Conservation (phyloP, 1,139 yeast genomes). For the Geotrichum siamense region DNA sequence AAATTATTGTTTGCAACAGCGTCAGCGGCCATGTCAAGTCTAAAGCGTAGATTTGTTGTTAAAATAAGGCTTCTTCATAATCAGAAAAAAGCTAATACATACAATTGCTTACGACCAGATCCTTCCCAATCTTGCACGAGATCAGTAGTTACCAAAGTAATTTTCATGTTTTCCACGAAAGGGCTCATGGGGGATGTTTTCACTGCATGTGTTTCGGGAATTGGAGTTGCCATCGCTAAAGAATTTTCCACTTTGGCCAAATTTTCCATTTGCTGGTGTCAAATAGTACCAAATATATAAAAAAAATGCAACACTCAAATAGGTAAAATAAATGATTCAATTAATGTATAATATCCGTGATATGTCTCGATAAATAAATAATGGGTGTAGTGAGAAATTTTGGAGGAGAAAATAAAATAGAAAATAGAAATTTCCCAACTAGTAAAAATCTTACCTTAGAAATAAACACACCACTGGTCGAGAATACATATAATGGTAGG, state of each 20-base stretch:
- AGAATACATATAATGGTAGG: too few species aligned
- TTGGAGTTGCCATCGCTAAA: too few species aligned
- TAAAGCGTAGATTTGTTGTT: not conserved
- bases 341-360: too few species aligned
- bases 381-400: too few species aligned
- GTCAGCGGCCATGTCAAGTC: conserved; percentile 14
- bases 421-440: too few species aligned
- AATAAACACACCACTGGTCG: too few species aligned
- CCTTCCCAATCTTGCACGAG: conserved; percentile 22
- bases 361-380: too few species aligned
- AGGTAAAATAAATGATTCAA: too few species aligned
- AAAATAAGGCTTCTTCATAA: not conserved
- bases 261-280: not conserved
- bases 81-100: conserved; percentile 13
- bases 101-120: conserved; percentile 21
- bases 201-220: too few species aligned
- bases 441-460: too few species aligned
- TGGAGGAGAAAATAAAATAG: too few species aligned
- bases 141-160: conserved; percentile 19
- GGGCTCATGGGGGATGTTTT: not conserved
- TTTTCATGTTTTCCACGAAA: conserved; percentile 12
- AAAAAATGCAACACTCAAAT: not conserved
- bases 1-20: conserved; percentile 11
- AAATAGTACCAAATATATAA: conserved; percentile 1
- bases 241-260: too few species aligned